Conservation (phyloP, 805 yeast species). For the Cyberlindnera sargentensis region DNA sequence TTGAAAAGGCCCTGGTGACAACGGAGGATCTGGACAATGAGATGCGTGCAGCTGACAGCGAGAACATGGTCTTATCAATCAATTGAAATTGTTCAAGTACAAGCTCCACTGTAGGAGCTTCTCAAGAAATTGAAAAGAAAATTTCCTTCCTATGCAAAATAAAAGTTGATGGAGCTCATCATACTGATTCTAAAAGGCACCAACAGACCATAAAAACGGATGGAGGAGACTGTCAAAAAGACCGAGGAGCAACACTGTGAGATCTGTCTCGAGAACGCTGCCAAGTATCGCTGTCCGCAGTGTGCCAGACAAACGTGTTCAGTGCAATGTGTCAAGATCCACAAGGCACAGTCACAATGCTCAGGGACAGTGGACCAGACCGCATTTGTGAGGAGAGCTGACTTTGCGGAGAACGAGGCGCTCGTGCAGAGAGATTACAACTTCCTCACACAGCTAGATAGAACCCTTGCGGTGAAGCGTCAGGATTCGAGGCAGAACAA, state of each 20-base stretch:
- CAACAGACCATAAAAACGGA: too few relatives aligned
- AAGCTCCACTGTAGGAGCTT: too few relatives aligned
- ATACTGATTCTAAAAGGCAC: too few relatives aligned
- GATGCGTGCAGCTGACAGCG: not conserved
- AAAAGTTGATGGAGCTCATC: too few relatives aligned
- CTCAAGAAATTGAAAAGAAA: too few relatives aligned
- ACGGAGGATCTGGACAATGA: not conserved
- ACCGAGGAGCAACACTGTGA: constrained; percentile 28
- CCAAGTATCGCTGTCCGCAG: constrained; percentile 77
- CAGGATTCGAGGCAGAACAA: constrained; percentile 40
- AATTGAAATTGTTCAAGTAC: too few relatives aligned
- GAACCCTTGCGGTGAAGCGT: constrained; percentile 54
- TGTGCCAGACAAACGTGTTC: constrained; percentile 66
- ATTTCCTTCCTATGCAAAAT: too few relatives aligned
- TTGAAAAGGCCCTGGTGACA: not conserved
- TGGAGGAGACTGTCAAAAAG: too few relatives aligned
- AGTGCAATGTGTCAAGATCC: constrained; percentile 60
- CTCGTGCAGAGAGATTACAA: constrained; percentile 74
- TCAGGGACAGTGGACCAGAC: constrained; percentile 60
- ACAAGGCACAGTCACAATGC: constrained; percentile 58
- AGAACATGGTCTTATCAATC: too few relatives aligned
- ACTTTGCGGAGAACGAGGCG: constrained; percentile 32
- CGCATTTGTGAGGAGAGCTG: constrained; percentile 42
- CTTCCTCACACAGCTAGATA: constrained; percentile 52
- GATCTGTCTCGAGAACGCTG: constrained; percentile 35